Evolutionary conservation across 495 filamentous ascomycete species (phyloP).

Genomic region (Elaphomyces granulatus): DNA sequence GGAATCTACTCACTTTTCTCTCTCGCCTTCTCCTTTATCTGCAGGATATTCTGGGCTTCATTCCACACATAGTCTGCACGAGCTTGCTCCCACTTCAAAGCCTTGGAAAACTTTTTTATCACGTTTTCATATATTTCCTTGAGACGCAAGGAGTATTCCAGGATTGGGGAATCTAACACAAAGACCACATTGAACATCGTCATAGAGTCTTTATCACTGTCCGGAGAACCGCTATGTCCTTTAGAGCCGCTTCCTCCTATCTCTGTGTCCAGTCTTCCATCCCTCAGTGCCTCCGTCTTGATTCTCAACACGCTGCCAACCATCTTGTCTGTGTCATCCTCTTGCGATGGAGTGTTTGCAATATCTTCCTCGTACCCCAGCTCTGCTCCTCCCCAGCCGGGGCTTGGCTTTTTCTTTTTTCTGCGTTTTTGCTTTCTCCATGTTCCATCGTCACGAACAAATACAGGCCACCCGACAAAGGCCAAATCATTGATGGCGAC

Average conservation of each 20-base stretch:
- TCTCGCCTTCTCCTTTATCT: constrained; percentile 61
- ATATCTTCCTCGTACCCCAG: constrained; percentile 29
- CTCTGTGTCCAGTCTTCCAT: constrained; percentile 12
- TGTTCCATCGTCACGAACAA: constrained; percentile 67
- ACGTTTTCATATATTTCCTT: constrained; percentile 76
- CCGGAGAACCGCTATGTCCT: constrained; percentile 24
- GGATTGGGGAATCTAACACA: constrained; percentile 61
- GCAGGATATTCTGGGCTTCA: constrained; percentile 63
- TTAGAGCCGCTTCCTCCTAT: constrained; percentile 2
- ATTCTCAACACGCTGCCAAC: constrained; percentile 20
- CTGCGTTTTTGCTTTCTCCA: constrained; percentile 65
- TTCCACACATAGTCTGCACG: constrained; percentile 76
- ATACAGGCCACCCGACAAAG: constrained; percentile 79
- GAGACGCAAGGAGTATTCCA: constrained; percentile 60
- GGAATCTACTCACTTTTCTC: constrained; percentile 54
- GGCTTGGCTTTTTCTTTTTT: constrained; percentile 38
- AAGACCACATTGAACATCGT: constrained; percentile 97
- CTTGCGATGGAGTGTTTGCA: constrained; percentile 24
- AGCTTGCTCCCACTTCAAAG: constrained; percentile 80
- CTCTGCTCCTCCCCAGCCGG: constrained; percentile 28
- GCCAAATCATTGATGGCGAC: constrained; percentile 69
- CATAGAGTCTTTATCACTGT: constrained; percentile 51
- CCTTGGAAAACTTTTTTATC: constrained; percentile 77
- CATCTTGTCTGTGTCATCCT: constrained; percentile 19
- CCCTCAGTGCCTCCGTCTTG: constrained; percentile 15